phyloP scores from a whole-genome alignment of 805 yeast species.

The Ogataea wickerhamii region DNA sequence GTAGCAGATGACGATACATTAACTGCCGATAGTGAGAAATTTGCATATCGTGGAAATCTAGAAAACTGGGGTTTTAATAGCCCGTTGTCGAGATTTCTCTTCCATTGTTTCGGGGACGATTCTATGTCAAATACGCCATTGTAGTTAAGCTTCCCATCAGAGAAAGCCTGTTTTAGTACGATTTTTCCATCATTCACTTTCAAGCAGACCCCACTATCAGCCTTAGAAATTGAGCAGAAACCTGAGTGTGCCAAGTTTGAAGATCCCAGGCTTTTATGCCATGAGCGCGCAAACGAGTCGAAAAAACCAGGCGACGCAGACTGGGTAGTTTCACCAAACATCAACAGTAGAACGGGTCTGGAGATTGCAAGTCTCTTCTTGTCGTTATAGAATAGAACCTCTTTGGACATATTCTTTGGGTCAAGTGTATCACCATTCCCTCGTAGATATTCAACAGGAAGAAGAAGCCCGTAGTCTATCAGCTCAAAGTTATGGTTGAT shows the following conservation, averaged over 20 bases:
- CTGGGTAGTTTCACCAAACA: conserved; percentile 29
- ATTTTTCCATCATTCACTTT: conserved; percentile 32
- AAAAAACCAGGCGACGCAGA: conserved; percentile 29
- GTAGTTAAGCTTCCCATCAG: conserved; percentile 11
- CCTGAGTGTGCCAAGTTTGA: conserved; percentile 37
- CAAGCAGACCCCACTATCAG: conserved; percentile 37
- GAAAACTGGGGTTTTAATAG: conserved; percentile 16
- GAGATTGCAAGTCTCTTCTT: conserved; percentile 18
- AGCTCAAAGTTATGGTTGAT: conserved; percentile 35
- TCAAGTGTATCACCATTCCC: conserved; percentile 8
- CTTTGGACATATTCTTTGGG: conserved; percentile 1
- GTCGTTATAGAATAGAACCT: conserved; percentile 26
- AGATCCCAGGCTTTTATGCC: conserved; percentile 35
- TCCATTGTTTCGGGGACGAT: not conserved
- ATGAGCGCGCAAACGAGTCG: conserved; percentile 39
- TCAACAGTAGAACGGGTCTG: conserved; percentile 38
- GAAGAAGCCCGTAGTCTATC: conserved; percentile 36
- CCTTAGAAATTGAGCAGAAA: conserved; percentile 39
- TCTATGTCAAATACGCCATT: conserved; percentile 11
- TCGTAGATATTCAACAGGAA: conserved; percentile 32
- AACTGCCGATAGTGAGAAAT: conserved; percentile 9
- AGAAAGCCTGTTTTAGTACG: conserved; percentile 29
- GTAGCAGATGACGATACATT: conserved; percentile 3
- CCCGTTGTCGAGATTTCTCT: conserved; percentile 9
- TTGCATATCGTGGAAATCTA: conserved; percentile 15